Evolutionary conservation across 2,329 filamentous ascomycete genomes (phyloP), one percentile per base, ranked within the genome.

Genomic region (Diplodia mutila): DNA sequence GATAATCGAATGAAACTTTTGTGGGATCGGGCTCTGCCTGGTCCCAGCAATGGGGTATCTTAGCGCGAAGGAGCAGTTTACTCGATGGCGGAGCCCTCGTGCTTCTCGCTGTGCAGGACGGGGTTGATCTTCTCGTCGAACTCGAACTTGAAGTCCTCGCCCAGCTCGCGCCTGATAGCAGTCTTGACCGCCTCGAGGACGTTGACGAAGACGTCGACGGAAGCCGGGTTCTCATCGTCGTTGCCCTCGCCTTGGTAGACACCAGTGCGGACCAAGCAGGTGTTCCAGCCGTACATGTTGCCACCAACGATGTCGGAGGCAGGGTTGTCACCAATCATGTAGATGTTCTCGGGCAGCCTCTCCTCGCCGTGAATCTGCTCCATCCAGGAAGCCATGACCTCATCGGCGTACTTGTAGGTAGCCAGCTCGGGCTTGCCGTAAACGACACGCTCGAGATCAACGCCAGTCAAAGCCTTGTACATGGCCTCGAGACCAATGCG

Each of bases 251-350:
- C 90, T 81, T 91, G 89, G 85, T 90, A 92, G 57, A 93, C 90
- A 80, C 91, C 91, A 0, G 90, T 93, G 75, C 90, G 87, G 67
- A 93, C 90, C 66, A 93, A 80, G 75, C 90, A 92, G 3, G 90
- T 92, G 81, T 93, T 93, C 91, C 90, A 93, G 69, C 89, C 89
- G 79, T 93, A 92, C 85, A 89, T 90, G 84, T 93, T 93, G 69
- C 90, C 90, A 70, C 90, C 90, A 70, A 90, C 84, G 74, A 92
- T 91, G 76, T 92, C 90, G 29, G 88, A 90, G 29, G 88, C 87
- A 7, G 89, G 90, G 82, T 91, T 92, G 79, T 92, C 90, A 71
- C 90, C 90, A 66, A 92, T 82, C 90, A 92, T 92, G 84, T 92
- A 92, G 77, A 91, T 84, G 80, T 91, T 90, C 77, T 86, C 77